Percentiles rank a stretch among this genome's conserved stretches.
Evolutionary conservation across 1,284 basidiomycete genomes (phyloP).

Genomic region (Fomitopsis schrenkii): DNA sequence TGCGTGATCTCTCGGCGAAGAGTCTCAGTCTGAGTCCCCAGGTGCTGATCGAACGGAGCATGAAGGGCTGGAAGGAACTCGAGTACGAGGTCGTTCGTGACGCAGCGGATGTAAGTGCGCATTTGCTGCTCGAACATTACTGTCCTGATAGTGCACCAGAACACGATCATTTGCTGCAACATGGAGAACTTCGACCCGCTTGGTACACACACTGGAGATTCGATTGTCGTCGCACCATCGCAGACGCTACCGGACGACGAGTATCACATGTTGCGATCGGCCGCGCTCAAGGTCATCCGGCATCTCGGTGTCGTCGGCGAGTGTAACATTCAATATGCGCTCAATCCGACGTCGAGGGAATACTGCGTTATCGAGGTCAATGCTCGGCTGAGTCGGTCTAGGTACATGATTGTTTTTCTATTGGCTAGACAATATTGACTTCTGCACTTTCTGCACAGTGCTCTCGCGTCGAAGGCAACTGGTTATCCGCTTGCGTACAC

Average conservation of each 20-base stretch:
- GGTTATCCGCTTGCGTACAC: slow-evolving; percentile 99
- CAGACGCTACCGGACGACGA: slow-evolving; percentile 97
- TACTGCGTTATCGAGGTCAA: slow-evolving; percentile 99
- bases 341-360: slow-evolving; percentile 90
- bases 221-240: slow-evolving; percentile 99
- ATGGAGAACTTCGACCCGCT: slow-evolving; percentile 99
- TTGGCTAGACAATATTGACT: slow-evolving; percentile 50
- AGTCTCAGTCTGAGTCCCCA: slow-evolving; percentile 91
- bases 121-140: not conserved
- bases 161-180: slow-evolving; percentile 95
- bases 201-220: slow-evolving; percentile 99
- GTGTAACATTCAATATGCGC: slow-evolving; percentile 98
- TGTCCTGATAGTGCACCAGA: slow-evolving; percentile 37
- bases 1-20: slow-evolving; percentile 92
- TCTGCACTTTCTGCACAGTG: slow-evolving; percentile 38
- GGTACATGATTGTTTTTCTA: slow-evolving; percentile 23
- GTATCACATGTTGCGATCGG: slow-evolving; percentile 98
- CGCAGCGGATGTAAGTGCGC: slow-evolving; percentile 76
- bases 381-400: slow-evolving; percentile 60
- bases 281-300: slow-evolving; percentile 85
- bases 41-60: slow-evolving; percentile 94
- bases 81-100: slow-evolving; percentile 99
- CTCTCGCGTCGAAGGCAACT: slow-evolving; percentile 97
- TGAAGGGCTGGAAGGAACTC: slow-evolving; percentile 99
- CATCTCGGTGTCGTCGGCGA: slow-evolving; percentile 98